Evolutionary conservation across 108 stramenopile species (phyloP), one percentile per base, ranked within the genome.

Genomic region (Fragilariopsis cylindrus): DNA sequence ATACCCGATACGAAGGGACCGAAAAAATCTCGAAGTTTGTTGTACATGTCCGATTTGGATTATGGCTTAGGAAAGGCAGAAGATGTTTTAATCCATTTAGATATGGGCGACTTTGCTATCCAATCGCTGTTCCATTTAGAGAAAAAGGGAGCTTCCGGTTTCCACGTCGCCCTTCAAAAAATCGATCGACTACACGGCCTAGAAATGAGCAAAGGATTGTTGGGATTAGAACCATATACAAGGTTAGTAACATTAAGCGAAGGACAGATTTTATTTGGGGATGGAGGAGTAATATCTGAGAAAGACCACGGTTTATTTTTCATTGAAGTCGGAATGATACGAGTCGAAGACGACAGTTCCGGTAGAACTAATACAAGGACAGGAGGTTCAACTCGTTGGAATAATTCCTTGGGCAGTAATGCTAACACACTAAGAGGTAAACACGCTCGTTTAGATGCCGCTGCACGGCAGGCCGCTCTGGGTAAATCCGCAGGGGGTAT

Each of bases 271-370:
- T 44, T 81, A 13, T 75, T 78, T 41, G 70, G 65, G 48, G 81
- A 85, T 75, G 73, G 60, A 4, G 85, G 82, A 2, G 53, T 69
- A 3, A 70, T 82, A 3, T 44, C 40, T 16, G 73, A 82, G 49
- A 48, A 68, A 8, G 70, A 85, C n/a, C 81, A 84, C 49, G 90
- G 88, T 42, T 81, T 91, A 13, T 88, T 87, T 72, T 91, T 91
- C 58, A 84, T 91, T 41, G 90, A 91, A 72, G 68, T 69, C 8
- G 90, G 90, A 15, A 70, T 77, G 57, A 74, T 88, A 7, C 43
- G 57, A 18, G 56, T 18, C 12, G 60, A 72, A 13, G 52, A 56
- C 42, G 55, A 66, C 16, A 40, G n/a, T 4, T 50, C 16, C 43
- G 18, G 39, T 48, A 30, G 49, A 47, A 68, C 67, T 5, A 44